These are phyloP conservation scores for Xerocomellus amylosporus DNA, from an alignment of 768 basidiomycete genomes.

Conservation along the genomic window DNA sequence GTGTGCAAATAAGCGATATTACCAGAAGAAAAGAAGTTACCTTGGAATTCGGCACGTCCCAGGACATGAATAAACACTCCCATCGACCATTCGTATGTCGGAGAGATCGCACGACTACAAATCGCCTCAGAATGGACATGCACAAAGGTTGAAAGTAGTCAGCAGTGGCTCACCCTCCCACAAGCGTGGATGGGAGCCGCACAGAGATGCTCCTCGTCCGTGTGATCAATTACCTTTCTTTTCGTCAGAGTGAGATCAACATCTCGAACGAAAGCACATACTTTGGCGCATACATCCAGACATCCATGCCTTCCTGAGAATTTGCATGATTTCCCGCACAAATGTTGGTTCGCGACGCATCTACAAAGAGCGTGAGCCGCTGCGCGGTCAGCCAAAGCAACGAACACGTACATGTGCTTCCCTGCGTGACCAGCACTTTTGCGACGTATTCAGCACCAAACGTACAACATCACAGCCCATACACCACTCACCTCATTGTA, in stretches of 20 bases:
- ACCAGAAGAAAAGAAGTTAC: slow-evolving; percentile 21
- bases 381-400: fast-evolving
- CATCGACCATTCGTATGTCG: slow-evolving; percentile 28
- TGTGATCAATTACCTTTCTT: slow-evolving; percentile 45
- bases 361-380: slow-evolving; percentile 30
- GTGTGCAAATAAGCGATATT: background rate
- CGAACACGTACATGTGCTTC: slow-evolving; percentile 46
- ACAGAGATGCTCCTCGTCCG: slow-evolving; percentile 51
- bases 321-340: slow-evolving; percentile 53
- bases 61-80: slow-evolving; percentile 39
- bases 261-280: slow-evolving; percentile 9
- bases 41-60: slow-evolving; percentile 43
- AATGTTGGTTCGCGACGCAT: slow-evolving; percentile 49
- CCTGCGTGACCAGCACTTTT: slow-evolving; percentile 58
- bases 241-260: background rate
- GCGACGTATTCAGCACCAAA: background rate
- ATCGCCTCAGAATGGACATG: background rate
- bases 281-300: slow-evolving; percentile 50
- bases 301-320: slow-evolving; percentile 50
- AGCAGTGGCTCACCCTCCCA: slow-evolving; percentile 40
- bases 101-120: slow-evolving; percentile 44
- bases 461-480: background rate
- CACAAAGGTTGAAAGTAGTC: too few species aligned
- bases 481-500: slow-evolving; percentile 43
- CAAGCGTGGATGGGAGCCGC: slow-evolving; percentile 55